Base-by-base conservation (phyloP, 805 yeast species). In the Wickerhamomyces bovis region DNA sequence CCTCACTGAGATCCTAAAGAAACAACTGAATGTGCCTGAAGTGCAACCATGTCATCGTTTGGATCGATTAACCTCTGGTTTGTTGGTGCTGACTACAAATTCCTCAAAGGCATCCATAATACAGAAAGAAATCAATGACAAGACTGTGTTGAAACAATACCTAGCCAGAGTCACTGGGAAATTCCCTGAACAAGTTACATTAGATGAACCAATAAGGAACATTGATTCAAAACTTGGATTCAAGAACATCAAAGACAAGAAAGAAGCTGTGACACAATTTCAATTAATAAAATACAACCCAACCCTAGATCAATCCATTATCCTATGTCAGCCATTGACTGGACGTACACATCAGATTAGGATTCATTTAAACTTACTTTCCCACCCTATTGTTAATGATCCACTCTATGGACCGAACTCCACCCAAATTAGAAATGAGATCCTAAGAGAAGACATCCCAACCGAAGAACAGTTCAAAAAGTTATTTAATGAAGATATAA, bases 281-380 rank as follows among this genome's bases (percentile, higher is more conserved):
- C 57, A 18, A 64, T 64, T 79, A 6, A 12, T 48, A 15, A 36
- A 25, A n/a, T 51, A 51, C 26, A 44, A 44, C 22, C 6, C 35
- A 8, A 22, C 23, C 9, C 21, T 45, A 5, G 42, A 58, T 25
- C 48, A 56, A 21, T 55, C 60, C 2, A 71, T 94, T 25, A 96
- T 94, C 4, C 72, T 80, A 43, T 92, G 98, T 63, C 76, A 70
- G 46, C 99, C 99, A 1, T 67, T 78, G 12, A 92, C 99, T 0
- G 99, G 99, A 0, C 73, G 99, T 58, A 89, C 97, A 0, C 99
- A 94, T 63, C 99, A 94, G 62, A 89, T 94, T 39, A 70, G 99
- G 46, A 96, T 94, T 1, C 99, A 94, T 68, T 67, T 94, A 48
- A 97, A 90, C 64, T 83, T 72, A 53, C 57, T 94, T 16, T 96